phyloP scores from a whole-genome alignment of 164 flowering plant species.

The grape (Vitis vinifera) region DNA sequence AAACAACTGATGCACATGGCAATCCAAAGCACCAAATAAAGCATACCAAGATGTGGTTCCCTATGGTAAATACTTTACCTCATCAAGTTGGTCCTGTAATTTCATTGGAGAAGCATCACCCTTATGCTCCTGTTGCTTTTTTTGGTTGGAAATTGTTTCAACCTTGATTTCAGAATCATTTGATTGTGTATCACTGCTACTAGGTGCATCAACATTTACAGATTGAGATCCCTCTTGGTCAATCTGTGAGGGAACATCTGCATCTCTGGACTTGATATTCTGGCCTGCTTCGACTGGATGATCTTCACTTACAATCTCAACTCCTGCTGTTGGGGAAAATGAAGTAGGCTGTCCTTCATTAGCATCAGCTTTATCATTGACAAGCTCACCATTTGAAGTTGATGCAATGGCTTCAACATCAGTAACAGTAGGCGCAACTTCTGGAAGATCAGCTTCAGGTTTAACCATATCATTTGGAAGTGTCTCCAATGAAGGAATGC shows the following conservation, averaged over 20 bases:
- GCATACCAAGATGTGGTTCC: neutral
- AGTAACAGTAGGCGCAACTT: slow-evolving; percentile 25
- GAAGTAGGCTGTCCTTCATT: slow-evolving; percentile 31
- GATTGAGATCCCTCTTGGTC: slow-evolving; percentile 40
- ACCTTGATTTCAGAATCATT: slow-evolving; percentile 32
- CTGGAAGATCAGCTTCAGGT: slow-evolving; percentile 29
- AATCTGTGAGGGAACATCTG: slow-evolving; percentile 29
- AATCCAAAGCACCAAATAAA: neutral
- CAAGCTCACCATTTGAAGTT: slow-evolving; percentile 39
- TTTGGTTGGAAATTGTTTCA: slow-evolving; percentile 34
- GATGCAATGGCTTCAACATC: slow-evolving; percentile 26
- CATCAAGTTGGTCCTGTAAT: slow-evolving; percentile 91
- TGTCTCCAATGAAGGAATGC: slow-evolving; percentile 25
- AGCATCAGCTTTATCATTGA: slow-evolving; percentile 30
- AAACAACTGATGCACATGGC: neutral
- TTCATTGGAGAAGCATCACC: slow-evolving; percentile 35
- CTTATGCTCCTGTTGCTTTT: slow-evolving; percentile 39
- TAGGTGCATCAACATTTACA: slow-evolving; percentile 24
- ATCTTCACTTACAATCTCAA: slow-evolving; percentile 35
- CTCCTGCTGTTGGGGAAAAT: slow-evolving; percentile 20
- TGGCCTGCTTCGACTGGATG: slow-evolving; percentile 31
- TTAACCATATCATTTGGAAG: slow-evolving; percentile 25
- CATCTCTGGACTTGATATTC: slow-evolving; percentile 27
- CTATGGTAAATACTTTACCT: slow-evolving; percentile 51
- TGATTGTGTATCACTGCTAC: slow-evolving; percentile 26